Conservation (phyloP, 345 rosid genomes). For the Murraya koenigii region DNA sequence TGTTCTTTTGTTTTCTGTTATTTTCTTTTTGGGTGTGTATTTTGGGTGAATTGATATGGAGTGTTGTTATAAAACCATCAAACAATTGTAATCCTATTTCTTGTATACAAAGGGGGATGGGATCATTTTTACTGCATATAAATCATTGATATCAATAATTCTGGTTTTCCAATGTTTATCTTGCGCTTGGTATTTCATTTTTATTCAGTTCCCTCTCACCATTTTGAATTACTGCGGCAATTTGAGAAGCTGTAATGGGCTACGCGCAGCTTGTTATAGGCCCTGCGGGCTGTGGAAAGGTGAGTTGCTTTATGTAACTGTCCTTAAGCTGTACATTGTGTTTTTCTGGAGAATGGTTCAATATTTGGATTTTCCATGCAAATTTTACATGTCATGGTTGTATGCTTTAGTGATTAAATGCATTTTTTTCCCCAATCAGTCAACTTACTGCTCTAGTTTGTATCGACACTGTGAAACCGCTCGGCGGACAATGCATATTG, state of each 20-base stretch:
- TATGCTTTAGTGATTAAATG: neutral
- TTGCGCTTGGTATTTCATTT: neutral
- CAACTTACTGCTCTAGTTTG: conserved; percentile 86
- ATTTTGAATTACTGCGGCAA: neutral
- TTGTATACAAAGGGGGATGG: neutral
- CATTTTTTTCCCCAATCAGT: conserved; percentile 34
- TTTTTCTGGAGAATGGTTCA: neutral
- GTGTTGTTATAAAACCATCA: neutral
- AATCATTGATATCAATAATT: neutral
- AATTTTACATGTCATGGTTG: neutral
- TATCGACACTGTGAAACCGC: conserved; percentile 63
- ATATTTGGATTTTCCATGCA: neutral
- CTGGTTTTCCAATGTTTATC: neutral
- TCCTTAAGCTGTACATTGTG: no score
- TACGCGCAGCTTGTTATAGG: conserved; percentile 45
- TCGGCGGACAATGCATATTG: conserved; percentile 62
- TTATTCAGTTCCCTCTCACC: neutral
- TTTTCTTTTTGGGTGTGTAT: neutral
- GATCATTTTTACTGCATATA: neutral
- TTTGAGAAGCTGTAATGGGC: conserved; percentile 24
- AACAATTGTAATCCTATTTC: neutral
- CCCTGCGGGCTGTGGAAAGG: conserved; percentile 49
- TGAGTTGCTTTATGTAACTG: neutral
- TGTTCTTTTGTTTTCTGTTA: neutral
- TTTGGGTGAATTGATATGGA: neutral